Percentiles rank a stretch among this genome's conserved stretches.
phyloP scores from a whole-genome alignment of 2,329 filamentous ascomycete species.

The Colletotrichum plurivorum region DNA sequence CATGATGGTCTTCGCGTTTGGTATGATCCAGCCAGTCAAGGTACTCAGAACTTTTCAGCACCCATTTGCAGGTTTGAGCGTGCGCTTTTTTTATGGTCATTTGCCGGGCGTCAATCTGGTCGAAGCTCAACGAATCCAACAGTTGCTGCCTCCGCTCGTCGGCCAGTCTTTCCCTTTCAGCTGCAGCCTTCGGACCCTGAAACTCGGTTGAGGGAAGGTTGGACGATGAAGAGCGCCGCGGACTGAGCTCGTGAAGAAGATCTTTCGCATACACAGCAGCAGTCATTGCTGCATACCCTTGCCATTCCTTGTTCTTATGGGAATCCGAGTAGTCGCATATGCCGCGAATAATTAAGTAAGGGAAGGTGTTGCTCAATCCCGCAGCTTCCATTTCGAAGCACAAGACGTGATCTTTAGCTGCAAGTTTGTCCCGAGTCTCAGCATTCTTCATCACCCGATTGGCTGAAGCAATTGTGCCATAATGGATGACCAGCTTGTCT shows the following conservation, averaged over 20 bases:
- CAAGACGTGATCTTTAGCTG: slow-evolving; percentile 30
- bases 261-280: slow-evolving; percentile 48
- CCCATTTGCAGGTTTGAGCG: slow-evolving; percentile 57
- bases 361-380: slow-evolving; percentile 44
- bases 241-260: slow-evolving; percentile 28
- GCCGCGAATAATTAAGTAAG: slow-evolving; percentile 52
- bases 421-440: slow-evolving; percentile 46
- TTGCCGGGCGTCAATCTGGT: slow-evolving; percentile 54
- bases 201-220: background rate
- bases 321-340: slow-evolving; percentile 56
- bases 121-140: slow-evolving; percentile 53
- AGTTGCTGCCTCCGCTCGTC: background rate
- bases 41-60: slow-evolving; percentile 52
- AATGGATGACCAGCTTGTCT: slow-evolving; percentile 28
- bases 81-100: slow-evolving; percentile 54
- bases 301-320: slow-evolving; percentile 56
- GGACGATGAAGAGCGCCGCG: too few species aligned
- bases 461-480: slow-evolving; percentile 41
- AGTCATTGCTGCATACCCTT: slow-evolving; percentile 50
- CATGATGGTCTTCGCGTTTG: slow-evolving; percentile 48
- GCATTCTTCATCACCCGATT: slow-evolving; percentile 34
- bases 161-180: background rate
- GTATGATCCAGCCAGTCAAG: slow-evolving; percentile 52
- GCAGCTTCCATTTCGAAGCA: slow-evolving; percentile 49
- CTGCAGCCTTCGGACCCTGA: too few species aligned